Conservation (phyloP, 306 rosid genomes). For the Luffa acutangula region DNA sequence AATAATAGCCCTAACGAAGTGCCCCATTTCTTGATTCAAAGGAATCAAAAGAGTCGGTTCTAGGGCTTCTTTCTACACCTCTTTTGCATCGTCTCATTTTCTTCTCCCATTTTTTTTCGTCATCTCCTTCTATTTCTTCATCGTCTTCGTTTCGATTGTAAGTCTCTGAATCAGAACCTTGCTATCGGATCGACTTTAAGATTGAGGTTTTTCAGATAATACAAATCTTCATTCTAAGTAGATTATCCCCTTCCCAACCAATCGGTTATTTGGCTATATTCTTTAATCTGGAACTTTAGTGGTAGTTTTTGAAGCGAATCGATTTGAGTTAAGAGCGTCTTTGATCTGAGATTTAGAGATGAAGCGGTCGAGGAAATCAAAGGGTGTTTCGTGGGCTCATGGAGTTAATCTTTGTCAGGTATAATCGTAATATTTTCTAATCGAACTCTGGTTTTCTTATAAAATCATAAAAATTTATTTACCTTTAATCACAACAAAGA, state of each 20-base stretch:
- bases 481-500: neutral
- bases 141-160: neutral
- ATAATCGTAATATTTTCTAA: conserved; percentile 29
- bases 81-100: neutral
- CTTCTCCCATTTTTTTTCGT: neutral
- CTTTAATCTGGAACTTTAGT: conserved; percentile 8
- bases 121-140: neutral
- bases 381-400: conserved; percentile 61
- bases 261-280: neutral
- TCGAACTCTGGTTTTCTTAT: conserved; percentile 10
- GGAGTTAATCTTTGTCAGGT: conserved; percentile 69
- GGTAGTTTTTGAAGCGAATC: neutral
- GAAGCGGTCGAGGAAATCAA: conserved; percentile 69
- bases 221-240: conserved; percentile 4
- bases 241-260: neutral
- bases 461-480: neutral
- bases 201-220: neutral
- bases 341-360: conserved; percentile 38
- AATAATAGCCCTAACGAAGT: neutral
- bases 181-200: neutral
- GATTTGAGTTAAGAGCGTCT: conserved; percentile 13
- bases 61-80: neutral
- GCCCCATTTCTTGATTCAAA: neutral
- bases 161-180: neutral
- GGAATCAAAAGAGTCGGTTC: neutral